Conservation (phyloP, 495 filamentous ascomycete species). For the Penicillium psychrofluorescens region DNA sequence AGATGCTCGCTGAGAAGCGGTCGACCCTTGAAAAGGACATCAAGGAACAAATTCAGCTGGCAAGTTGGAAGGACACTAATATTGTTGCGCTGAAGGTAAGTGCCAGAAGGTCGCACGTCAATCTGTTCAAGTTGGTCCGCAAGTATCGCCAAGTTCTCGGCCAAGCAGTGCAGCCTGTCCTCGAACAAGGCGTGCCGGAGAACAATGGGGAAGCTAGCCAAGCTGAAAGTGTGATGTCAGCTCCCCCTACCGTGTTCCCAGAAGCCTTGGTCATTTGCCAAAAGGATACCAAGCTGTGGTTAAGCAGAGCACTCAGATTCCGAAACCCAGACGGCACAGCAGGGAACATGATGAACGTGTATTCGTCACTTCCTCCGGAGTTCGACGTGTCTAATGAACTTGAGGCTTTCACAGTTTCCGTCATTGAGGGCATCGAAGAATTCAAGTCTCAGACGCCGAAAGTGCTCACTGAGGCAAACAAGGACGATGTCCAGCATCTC, state of each 20-base stretch:
- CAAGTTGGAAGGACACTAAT: slow-evolving; percentile 96
- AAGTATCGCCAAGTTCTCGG: slow-evolving; percentile 74
- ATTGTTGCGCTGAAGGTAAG: slow-evolving; percentile 82
- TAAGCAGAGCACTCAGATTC: slow-evolving; percentile 57
- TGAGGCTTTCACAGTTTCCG: slow-evolving; percentile 55
- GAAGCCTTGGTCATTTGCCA: slow-evolving; percentile 49
- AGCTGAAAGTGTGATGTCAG: too few species aligned
- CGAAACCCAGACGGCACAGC: slow-evolving; percentile 59
- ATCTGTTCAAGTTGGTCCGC: slow-evolving; percentile 81
- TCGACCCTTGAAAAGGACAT: slow-evolving; percentile 72
- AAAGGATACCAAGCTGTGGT: slow-evolving; percentile 46
- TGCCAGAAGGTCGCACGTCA: slow-evolving; percentile 80
- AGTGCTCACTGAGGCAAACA: slow-evolving; percentile 72
- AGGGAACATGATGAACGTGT: slow-evolving; percentile 52
- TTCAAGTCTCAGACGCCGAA: slow-evolving; percentile 76
- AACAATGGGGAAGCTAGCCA: slow-evolving; percentile 14
- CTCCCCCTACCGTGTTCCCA: slow-evolving; percentile 15
- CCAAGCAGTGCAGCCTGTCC: slow-evolving; percentile 58
- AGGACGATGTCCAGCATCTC: slow-evolving; percentile 71
- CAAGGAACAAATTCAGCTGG: slow-evolving; percentile 77
- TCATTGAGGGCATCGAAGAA: slow-evolving; percentile 59
- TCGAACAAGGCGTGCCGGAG: slow-evolving; percentile 61
- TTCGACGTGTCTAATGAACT: slow-evolving; percentile 55
- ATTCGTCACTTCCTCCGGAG: slow-evolving; percentile 40
- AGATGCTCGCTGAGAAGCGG: slow-evolving; percentile 56